Percentiles rank a stretch among this genome's conserved stretches.
These are phyloP conservation scores for Pichia sporocuriosa DNA, from an alignment of 805 yeast species.

Conservation along the genomic window DNA sequence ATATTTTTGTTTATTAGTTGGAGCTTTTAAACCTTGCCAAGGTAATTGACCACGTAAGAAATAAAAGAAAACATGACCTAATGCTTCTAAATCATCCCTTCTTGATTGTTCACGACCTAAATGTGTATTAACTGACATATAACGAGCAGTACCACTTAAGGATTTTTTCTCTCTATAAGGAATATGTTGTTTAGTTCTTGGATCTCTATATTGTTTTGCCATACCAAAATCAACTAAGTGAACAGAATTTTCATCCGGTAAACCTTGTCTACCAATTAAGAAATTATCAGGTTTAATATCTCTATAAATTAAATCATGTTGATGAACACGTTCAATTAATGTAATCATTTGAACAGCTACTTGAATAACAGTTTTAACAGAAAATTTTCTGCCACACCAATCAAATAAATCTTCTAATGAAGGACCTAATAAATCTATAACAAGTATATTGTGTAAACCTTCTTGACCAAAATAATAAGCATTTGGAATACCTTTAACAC, in stretches of 20 bases:
- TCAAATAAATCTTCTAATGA: conserved; percentile 93
- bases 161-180: conserved; percentile 96
- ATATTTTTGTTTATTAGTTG: conserved; percentile 94
- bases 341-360: conserved; percentile 93
- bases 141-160: conserved; percentile 95
- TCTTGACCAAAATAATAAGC: conserved; percentile 99
- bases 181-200: conserved; percentile 89
- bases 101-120: conserved; percentile 95
- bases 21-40: conserved; percentile 99
- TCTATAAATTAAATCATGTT: conserved; percentile 84
- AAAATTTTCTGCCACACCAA: conserved; percentile 93
- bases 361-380: conserved; percentile 84
- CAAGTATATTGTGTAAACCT: conserved; percentile 91
- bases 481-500: conserved; percentile 80
- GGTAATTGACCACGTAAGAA: conserved; percentile 92
- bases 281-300: conserved; percentile 98
- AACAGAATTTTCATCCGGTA: conserved; percentile 76
- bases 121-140: conserved; percentile 97
- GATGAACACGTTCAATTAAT: conserved; percentile 80
- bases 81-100: conserved; percentile 91
- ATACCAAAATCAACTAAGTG: conserved; percentile 95
- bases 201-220: conserved; percentile 98
- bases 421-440: conserved; percentile 92
- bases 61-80: conserved; percentile 95
- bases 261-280: conserved; percentile 81